Evolutionary conservation across 2,329 filamentous ascomycete species (phyloP), one percentile per base, ranked within the genome.

Genomic region (Hypoxylon sp.): DNA sequence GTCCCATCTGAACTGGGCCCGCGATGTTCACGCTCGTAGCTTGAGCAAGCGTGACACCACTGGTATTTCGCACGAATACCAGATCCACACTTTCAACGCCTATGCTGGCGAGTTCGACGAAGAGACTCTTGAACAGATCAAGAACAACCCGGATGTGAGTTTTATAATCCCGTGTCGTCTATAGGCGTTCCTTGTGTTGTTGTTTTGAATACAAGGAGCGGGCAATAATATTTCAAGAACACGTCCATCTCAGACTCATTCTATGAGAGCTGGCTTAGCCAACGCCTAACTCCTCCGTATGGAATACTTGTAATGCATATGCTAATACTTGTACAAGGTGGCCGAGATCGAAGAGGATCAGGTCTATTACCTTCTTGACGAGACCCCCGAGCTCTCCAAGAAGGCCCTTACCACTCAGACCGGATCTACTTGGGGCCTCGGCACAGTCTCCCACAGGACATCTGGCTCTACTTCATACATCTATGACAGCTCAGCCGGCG

Each of bases 91-190:
- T 50, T 84, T 82, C 73, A 80, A 80, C 52, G 81, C 75, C 19
- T 83, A 83, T 49, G 74, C 79, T 6, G 81, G 80, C 17, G 77
- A 80, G 28, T 84, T 85, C 65, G 82, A 85, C 69, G 78, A 79
- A 11, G 76, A 75, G 41, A 83, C 77, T 28, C 76, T 82, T 32
- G 76, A 75, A 45, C 75, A 79, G 65, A 82, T 84, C 67, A 79
- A 76, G 63, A 76, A 70, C 28, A 77, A 71, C 70, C 75, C 75
- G 9, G 75, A 80, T 70, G 77, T 81, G 63, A 58, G 72, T 61
- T 63, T 4, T 5, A 55, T 14, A 48, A 17, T 13, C 21, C 10
- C 9, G 11, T 46, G 10, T 21, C 11, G 58, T n/a, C 17, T 19
- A 13, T 10, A 28, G 2, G 36, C 23, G 1, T 45, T 3, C 25